Evolutionary conservation across 2,329 filamentous ascomycete species (phyloP), one percentile per base, ranked within the genome.

Genomic region (Zasmidium citrigriseum): DNA sequence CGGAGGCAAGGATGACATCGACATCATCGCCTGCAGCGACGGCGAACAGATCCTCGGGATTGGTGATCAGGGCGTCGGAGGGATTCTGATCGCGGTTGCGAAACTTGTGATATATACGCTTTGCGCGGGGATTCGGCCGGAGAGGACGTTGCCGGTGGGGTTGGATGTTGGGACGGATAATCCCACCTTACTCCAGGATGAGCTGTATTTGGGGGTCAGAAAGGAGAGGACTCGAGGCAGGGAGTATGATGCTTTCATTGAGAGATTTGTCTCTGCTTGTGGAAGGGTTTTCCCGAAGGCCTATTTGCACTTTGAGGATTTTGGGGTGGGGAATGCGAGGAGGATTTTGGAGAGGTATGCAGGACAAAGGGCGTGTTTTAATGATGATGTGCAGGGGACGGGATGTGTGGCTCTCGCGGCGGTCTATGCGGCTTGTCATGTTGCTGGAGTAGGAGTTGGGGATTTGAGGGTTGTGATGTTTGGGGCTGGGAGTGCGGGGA

Each of bases 91-190:
- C 59, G 92, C 89, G 2, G 82, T 91, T 1, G 92, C 92, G 5
- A 96, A 96, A 71, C 78, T 96, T 24, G 88, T 88, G 10, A 80
- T 96, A 45, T 91, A 90, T 23, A 96, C 92, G 0, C 77, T 95
- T 0, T 96, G 91, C 71, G 91, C 89, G n/a, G 92, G 92, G 7
- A 85, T 96, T 5, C 89, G 96, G 69, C 91, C 90, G 0, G 86
- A 87, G 44, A 81, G 90, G 22, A 90, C 89, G 3, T 78, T 96
- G 0, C 89, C 90, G 0, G 90, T 96, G 0, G 89, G 93, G 0
- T 78, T 96, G 0, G 92, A 96, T 71, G 93, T 90, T 61, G 92
- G 92, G 2, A 96, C 91, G 0, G 83, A 96, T 77, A 96, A 96
- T 62, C 77, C 91, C 60, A 78, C 85, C 0, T 81, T 95, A 0